These are phyloP conservation scores for Boletales sp. DNA, from an alignment of 768 basidiomycete genomes.

Conservation along the genomic window DNA sequence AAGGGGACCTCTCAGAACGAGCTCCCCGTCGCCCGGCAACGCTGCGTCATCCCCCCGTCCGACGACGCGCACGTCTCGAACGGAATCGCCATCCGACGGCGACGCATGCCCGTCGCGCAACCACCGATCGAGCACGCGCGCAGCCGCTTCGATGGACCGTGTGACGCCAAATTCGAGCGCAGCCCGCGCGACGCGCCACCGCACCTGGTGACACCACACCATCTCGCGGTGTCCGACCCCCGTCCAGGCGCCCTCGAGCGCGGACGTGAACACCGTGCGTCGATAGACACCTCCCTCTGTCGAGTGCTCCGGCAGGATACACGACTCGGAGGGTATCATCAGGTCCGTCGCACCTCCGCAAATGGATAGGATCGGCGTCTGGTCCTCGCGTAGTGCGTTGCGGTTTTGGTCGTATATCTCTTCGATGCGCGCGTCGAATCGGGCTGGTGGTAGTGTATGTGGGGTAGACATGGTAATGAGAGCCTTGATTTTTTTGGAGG, in stretches of 20 bases:
- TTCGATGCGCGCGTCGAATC: slow-evolving; percentile 80
- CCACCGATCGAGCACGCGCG: slow-evolving; percentile 57
- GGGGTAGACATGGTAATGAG: slow-evolving; percentile 98
- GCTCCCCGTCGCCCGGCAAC: slow-evolving; percentile 34
- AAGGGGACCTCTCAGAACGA: slow-evolving; percentile 44
- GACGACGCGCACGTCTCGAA: slow-evolving; percentile 12
- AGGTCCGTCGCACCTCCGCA: slow-evolving; percentile 91
- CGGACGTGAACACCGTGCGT: slow-evolving; percentile 77
- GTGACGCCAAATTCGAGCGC: slow-evolving; percentile 62
- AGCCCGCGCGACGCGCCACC: slow-evolving; percentile 81
- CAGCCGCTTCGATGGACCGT: slow-evolving; percentile 21
- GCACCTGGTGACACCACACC: slow-evolving; percentile 98
- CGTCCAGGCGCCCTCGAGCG: slow-evolving; percentile 89
- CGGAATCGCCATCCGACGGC: slow-evolving; percentile 25
- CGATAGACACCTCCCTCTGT: slow-evolving; percentile 35
- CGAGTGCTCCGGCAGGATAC: slow-evolving; percentile 47
- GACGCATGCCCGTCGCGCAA: slow-evolving; percentile 56
- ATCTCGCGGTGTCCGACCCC: slow-evolving; percentile 94
- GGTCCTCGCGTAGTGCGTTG: slow-evolving; percentile 36
- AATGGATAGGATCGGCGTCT: slow-evolving; percentile 75
- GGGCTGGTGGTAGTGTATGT: slow-evolving; percentile 80
- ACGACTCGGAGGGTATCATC: slow-evolving; percentile 90
- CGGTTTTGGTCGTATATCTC: slow-evolving; percentile 56
- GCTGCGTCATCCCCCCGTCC: slow-evolving; percentile 28
- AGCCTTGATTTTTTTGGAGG: slow-evolving; percentile 61